A percentile compares a stretch with the other conserved stretches of the same genome.
These are phyloP conservation scores for Letharia columbiana DNA, from an alignment of 495 filamentous ascomycete species.

Conservation along the genomic window DNA sequence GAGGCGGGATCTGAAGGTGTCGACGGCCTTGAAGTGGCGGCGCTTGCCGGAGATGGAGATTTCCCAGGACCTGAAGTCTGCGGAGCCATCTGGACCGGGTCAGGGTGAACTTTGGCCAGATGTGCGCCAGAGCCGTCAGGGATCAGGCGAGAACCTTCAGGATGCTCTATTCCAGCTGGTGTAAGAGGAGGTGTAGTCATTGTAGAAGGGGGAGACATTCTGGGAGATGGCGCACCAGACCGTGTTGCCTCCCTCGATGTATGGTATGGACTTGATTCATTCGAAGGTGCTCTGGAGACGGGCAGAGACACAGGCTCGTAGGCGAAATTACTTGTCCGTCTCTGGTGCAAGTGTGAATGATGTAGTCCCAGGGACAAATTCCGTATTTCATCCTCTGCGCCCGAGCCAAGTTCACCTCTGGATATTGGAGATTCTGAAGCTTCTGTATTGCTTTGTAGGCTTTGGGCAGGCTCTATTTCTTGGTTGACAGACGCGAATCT, in stretches of 20 bases:
- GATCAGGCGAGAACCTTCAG: conserved; percentile 30
- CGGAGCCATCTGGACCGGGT: conserved; percentile 55
- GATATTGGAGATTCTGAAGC: conserved; percentile 28
- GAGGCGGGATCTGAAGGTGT: conserved; percentile 37
- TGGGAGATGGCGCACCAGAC: conserved; percentile 29
- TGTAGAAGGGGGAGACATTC: conserved; percentile 37
- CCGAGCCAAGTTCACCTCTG: conserved; percentile 35
- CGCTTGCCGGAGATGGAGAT: conserved; percentile 28
- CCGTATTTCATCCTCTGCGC: conserved; percentile 57
- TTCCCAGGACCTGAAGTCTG: conserved; percentile 47
- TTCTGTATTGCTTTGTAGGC: conserved; percentile 31
- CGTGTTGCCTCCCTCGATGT: conserved; percentile 22
- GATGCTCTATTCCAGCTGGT: conserved; percentile 62
- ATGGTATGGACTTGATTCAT: conserved; percentile 30
- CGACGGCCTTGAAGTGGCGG: conserved; percentile 38
- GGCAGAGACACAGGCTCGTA: conserved; percentile 85
- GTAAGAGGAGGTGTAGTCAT: conserved; percentile 88
- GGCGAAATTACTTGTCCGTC: conserved; percentile 72
- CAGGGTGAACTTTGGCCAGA: conserved; percentile 26
- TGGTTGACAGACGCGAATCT: conserved; percentile 73
- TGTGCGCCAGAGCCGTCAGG: conserved; percentile 16
- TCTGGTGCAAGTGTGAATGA: conserved; percentile 65
- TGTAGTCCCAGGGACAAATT: conserved; percentile 65
- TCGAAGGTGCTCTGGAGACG: conserved; percentile 61
- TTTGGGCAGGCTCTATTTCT: conserved; percentile 59